Base-by-base conservation (phyloP, 2,329 filamentous ascomycete species). In the Triangularia verruculosa region DNA sequence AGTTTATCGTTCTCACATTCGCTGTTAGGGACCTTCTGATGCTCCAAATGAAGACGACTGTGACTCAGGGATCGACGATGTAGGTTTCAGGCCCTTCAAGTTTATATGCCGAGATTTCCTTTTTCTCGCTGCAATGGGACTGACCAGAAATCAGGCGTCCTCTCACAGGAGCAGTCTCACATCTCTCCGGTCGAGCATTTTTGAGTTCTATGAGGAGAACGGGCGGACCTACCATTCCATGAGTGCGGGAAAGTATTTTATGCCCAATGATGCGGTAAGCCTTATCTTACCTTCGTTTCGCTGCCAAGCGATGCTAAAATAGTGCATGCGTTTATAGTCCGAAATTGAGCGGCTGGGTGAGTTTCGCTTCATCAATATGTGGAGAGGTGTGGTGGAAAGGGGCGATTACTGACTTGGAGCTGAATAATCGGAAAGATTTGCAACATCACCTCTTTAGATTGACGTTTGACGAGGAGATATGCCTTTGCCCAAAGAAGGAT, bases 361-460 rank as follows among this genome's bases (percentile, higher is more conserved):
- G 39, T 47, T n/a, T n/a, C n/a, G n/a, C n/a, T 17, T 20, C n/a
- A 47, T 3, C n/a, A 17, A n/a, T n/a, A n/a, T n/a, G n/a, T n/a
- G n/a, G n/a, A n/a, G n/a, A n/a, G n/a, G n/a, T n/a, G n/a, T n/a
- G n/a, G n/a, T n/a, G n/a, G n/a, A n/a, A n/a, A n/a, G n/a, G n/a
- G n/a, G n/a, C n/a, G n/a, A n/a, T 47, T 20, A 3, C 39, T 47
- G 39, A 47, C 39, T 47, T 47, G n/a, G 9, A 47, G 2, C n/a
- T 47, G 9, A 47, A 43, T 9, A 28, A 5, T 28, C 5, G 9
- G 9, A 43, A n/a, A 59, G 69, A 70, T 58, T n/a, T 70, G 28
- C 69, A 68, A 52, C 66, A 70, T 59, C 57, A 67, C 32, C 61
- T 70, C 20, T 61, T 66, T n/a, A 20, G 52, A 22, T 34, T 69